Evolutionary conservation across 768 basidiomycete species (phyloP), one percentile per base, ranked within the genome.

Genomic region (Tylopilus subfusipes): DNA sequence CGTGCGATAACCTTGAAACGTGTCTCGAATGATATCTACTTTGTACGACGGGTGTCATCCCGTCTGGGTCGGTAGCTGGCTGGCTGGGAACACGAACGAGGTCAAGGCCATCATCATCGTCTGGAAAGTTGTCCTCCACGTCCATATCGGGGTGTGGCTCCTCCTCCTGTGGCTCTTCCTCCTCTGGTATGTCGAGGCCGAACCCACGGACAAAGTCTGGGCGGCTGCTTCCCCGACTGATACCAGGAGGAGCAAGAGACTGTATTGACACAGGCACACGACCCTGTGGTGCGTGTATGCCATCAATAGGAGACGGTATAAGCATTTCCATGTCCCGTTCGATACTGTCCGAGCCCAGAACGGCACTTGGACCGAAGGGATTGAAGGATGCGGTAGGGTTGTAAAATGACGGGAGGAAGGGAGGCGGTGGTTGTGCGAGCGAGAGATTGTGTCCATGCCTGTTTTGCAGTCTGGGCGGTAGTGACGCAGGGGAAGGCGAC

Each of bases 151-250:
- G 60, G 21, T 56, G 63, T 16, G 53, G 67, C 18, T 67, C 74
- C 47, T 80, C 78, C 46, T 79, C 81, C 55, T 76, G 78, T 39
- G 80, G 80, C 60, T 90, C 88, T 34, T 80, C 84, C 63, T 90
- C 89, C 55, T 88, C 84, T 3, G 88, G 84, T 53, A 84, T 82
- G 56, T 93, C 89, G 52, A 93, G 65, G 12, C 90, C 89, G 70
- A 93, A 93, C 6, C 90, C 90, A 56, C 85, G 79, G 46, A 73
- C 71, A 64, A 92, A 93, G 68, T 93, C 90, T 5, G 86, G 82
- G 33, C 82, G 77, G 42, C 77, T 84, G 53, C 79, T 77, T 75
- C 42, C 78, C 62, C 34, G 76, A 68, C 53, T 76, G 56, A 46
- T 76, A 61, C 36, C 59, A 12, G 77, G 78, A 27, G 80, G 76